Base-by-base conservation (phyloP, 2,329 filamentous ascomycete genomes). In the Claviceps monticola region DNA sequence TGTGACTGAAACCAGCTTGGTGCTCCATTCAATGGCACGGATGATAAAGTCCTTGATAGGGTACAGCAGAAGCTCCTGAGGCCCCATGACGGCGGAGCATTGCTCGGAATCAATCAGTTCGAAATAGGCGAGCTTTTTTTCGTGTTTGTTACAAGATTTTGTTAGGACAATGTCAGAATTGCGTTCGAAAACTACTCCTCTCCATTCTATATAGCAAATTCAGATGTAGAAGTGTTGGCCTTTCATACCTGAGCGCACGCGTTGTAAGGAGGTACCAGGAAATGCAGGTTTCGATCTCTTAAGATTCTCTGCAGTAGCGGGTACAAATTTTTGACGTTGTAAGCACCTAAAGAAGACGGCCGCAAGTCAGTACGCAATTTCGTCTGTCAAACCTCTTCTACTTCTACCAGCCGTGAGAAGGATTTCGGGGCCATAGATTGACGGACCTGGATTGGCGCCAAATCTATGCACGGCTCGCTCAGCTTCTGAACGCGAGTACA, bases 401-500 rank as follows among this genome's bases (percentile, higher is more conserved):
- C 8, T 21, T 23, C 16, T 39, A 13, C 36, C 36, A 14, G 17
- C 13, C 8, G 8, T 34, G 29, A 34, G 9, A 34, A 34, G 29
- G 8, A 3, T 11, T 34, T 34, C 29, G 29, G 26, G 4, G 29
- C 29, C 29, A 4, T 34, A 11, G n/a, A 21, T 11, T 41, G 16
- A 34, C 54, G 17, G 76, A 89, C 88, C 83, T 59, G 84, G 84
- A 63, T 83, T 83, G 47, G 69, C 67, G 56, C 89, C 89, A 70
- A 97, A 97, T n/a, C 84, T 83, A 53, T 78, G 73, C 6, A 97
- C 91, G 16, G 93, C 89, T 57, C 85, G 78, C 57, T 86, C 80
- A 14, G 89, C 87, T 60, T 88, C 76, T 51, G 87, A 82, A 56
- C 83, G 79, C 61, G 89, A 85, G 68, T 98, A 98, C 46, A 94